Conservation (phyloP, 2,329 filamentous ascomycete species). For the Drechslerella coelobrocha region DNA sequence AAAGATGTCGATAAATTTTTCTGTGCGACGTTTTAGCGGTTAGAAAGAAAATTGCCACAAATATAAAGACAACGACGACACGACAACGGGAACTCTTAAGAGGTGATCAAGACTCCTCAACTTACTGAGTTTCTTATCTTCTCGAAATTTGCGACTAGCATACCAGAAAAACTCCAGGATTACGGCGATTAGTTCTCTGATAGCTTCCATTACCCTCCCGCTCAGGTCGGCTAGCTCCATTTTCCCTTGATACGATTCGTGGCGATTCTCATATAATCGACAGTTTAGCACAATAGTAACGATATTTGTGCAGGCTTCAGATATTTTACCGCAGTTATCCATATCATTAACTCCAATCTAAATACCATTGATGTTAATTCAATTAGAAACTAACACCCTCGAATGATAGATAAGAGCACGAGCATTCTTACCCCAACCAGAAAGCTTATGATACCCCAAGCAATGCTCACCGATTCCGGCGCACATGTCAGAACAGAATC, state of each 20-base stretch:
- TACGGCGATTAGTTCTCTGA: constrained; percentile 25
- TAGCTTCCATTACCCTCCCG: constrained; percentile 18
- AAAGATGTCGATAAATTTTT: constrained; percentile 35
- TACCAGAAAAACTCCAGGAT: constrained; percentile 43
- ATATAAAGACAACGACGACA: not conserved
- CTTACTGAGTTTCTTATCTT: constrained; percentile 32
- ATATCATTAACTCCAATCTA: constrained; percentile 38
- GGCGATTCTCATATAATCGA: constrained; percentile 38
- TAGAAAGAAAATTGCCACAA: not conserved
- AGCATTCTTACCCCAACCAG: constrained; percentile 33
- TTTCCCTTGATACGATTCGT: constrained; percentile 2
- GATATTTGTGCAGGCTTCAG: constrained; percentile 39
- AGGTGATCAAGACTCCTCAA: not conserved
- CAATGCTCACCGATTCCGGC: constrained; percentile 30
- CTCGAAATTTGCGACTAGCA: constrained; percentile 32
- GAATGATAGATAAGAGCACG: too few species aligned
- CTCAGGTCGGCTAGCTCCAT: constrained; percentile 7
- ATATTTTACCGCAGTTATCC: constrained; percentile 46
- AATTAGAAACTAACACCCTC: too few species aligned
- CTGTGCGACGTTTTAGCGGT: constrained; percentile 10
- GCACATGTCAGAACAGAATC: constrained; percentile 29
- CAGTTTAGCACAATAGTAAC: constrained; percentile 44
- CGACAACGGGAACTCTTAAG: not conserved
- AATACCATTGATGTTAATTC: not conserved
- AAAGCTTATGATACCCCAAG: constrained; percentile 39